A percentile compares a stretch with the other conserved stretches of the same genome.
phyloP scores from a whole-genome alignment of 257 asterid species.

The Echites panduratus region DNA sequence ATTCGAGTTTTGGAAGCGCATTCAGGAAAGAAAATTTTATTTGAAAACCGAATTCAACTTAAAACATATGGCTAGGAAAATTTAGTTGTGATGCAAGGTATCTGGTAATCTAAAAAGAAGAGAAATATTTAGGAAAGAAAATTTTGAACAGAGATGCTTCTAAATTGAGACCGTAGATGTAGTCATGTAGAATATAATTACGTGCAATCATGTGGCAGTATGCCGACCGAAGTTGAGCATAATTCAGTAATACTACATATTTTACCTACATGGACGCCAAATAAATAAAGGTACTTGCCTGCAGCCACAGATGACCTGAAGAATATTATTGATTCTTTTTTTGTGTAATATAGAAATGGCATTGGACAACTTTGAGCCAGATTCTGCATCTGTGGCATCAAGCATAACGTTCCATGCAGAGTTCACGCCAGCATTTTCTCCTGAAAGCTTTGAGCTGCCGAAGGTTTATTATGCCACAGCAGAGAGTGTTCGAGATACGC shows the following conservation, averaged over 20 bases:
- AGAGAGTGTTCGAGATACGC: constrained; percentile 57
- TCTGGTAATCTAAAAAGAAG: neutral
- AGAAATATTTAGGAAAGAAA: neutral
- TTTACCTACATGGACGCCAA: neutral
- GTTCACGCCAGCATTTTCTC: constrained; percentile 55
- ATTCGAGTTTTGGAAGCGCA: neutral
- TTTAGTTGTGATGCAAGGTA: neutral
- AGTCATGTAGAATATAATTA: neutral
- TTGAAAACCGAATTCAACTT: neutral
- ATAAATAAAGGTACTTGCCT: neutral
- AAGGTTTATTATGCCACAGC: constrained; percentile 58
- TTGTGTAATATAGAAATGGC: constrained; percentile 24
- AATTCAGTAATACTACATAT: neutral
- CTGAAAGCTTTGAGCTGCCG: constrained; percentile 41
- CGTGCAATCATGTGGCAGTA: neutral
- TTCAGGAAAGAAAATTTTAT: neutral
- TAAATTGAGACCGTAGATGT: too few relatives aligned
- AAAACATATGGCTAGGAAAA: neutral
- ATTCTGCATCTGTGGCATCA: constrained; percentile 46
- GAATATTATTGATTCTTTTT: neutral
- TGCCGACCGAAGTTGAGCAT: neutral
- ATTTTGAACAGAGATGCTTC: neutral
- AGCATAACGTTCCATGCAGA: constrained; percentile 60
- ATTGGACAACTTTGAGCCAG: constrained; percentile 39
- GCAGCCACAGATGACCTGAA: neutral